Evolutionary conservation across 2,329 filamentous ascomycete genomes (phyloP).

Genomic region (Ceratocystis huliohia): DNA sequence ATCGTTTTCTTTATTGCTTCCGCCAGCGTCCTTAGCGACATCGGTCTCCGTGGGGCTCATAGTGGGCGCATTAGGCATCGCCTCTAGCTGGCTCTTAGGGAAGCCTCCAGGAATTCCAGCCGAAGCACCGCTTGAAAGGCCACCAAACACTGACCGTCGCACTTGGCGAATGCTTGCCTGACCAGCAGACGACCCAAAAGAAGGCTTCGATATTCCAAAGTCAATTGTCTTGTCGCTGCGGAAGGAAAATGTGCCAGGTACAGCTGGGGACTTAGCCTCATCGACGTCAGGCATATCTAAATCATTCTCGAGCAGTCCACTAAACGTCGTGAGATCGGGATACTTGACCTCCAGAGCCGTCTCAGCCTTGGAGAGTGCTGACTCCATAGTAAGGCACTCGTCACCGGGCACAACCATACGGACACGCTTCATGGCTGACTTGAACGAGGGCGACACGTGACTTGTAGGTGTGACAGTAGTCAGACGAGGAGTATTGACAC

Average conservation of each 20-base stretch:
- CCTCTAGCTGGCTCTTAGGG: conserved; percentile 27
- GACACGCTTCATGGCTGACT: conserved; percentile 20
- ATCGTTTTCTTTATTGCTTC: conserved; percentile 39
- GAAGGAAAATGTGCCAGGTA: conserved; percentile 51
- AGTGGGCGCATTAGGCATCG: conserved; percentile 23
- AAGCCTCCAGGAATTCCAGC: conserved; percentile 43
- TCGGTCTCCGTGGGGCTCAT: conserved; percentile 21
- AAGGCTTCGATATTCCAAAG: conserved; percentile 38
- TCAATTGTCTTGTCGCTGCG: conserved; percentile 52
- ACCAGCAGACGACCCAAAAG: conserved; percentile 46
- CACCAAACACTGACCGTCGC: conserved; percentile 36
- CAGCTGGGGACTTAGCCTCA: conserved; percentile 29
- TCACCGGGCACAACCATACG: conserved; percentile 24
- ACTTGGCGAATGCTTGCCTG: conserved; percentile 50
- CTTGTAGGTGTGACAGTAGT: conserved; percentile 23
- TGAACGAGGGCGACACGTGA: conserved; percentile 18
- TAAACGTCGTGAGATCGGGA: conserved; percentile 39
- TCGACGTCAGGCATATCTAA: conserved; percentile 22
- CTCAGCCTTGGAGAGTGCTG: conserved; percentile 23
- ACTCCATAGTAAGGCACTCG: conserved; percentile 29
- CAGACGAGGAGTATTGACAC: conserved; percentile 66
- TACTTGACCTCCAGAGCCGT: conserved; percentile 33
- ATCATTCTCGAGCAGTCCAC: conserved; percentile 24
- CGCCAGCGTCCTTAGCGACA: conserved; percentile 29
- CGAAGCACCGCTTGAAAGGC: conserved; percentile 15